Evolutionary conservation across 83 land plant genomes (phyloP), one percentile per base, ranked within the genome.

Genomic region (Picea engelmannii): DNA sequence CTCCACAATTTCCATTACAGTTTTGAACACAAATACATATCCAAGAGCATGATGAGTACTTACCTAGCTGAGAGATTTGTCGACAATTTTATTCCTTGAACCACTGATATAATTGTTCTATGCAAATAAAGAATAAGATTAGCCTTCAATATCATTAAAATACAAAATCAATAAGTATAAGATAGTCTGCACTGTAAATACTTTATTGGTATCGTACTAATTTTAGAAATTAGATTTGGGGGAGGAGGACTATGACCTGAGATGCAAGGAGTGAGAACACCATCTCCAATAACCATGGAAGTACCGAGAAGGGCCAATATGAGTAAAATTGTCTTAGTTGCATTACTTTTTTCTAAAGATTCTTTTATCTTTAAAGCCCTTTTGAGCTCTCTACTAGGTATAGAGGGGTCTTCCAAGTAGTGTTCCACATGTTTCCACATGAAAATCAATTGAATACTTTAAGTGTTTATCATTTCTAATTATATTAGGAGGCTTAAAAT

Each of bases 241-340:
- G 49, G 78, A 93, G 49, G 49, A 44, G 7, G 1, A 44, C 8
- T 6, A 44, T 0, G 49, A 44, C 49, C 49, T 79, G 98, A 95
- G 20, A 95, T 95, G 68, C 89, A 85, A 17, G 95, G 95, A 63
- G 98, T 95, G 11, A 95, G 82, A 2, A 95, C 84, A 12, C 97
- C 97, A 79, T 95, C 97, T 0, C n/a, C n/a, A 49, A 95, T 91
- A 23, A 95, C 88, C 95, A 93, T 93, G 62, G 91, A 91, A 16
- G 98, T 95, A 16, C 91, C 95, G 0, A 90, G 71, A 42, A 95
- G 88, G 47, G 92, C 80, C 6, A 91, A 70, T n/a, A 92, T 76
- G 59, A 95, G 86, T 20, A 95, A 92, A 23, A 63, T 60, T 23
- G 73, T 81, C 75, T 95, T 86, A 0, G 89, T 87, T n/a, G 23